Conservation (phyloP, 2,329 filamentous ascomycete genomes). For the Ascosphaera aggregata region DNA sequence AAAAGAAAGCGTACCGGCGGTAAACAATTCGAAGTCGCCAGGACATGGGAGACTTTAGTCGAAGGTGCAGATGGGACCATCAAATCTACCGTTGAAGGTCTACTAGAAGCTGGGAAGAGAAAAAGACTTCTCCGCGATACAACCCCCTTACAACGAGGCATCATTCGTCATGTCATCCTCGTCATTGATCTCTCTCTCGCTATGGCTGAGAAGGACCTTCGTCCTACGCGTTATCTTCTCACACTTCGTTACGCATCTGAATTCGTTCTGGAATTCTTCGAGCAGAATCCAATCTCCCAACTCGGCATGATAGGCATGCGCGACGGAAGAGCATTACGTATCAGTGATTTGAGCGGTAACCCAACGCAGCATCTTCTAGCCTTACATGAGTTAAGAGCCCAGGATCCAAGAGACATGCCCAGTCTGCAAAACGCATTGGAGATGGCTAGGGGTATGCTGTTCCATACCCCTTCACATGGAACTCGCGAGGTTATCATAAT, state of each 20-base stretch:
- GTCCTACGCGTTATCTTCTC: conserved; percentile 67
- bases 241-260: conserved; percentile 62
- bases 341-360: conserved; percentile 82
- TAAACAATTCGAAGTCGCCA: conserved; percentile 23
- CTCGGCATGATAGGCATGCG: conserved; percentile 82
- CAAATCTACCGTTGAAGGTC: conserved; percentile 43
- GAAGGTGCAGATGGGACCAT: conserved; percentile 63
- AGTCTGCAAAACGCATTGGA: conserved; percentile 88
- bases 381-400: conserved; percentile 40
- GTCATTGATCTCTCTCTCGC: conserved; percentile 81
- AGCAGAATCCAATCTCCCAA: conserved; percentile 96
- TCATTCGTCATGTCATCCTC: conserved; percentile 86
- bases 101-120: conserved; percentile 64
- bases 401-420: conserved; percentile 49
- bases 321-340: conserved; percentile 63
- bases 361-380: conserved; percentile 67
- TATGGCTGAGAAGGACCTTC: conserved; percentile 87
- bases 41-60: conserved; percentile 43
- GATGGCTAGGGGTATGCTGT: conserved; percentile 81
- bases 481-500: conserved; percentile 83
- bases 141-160: conserved; percentile 82
- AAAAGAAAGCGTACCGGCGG: conserved; percentile 17
- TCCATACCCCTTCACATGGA: conserved; percentile 77
- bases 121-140: conserved; percentile 72
- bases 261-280: conserved; percentile 87